Conservation (phyloP, 2,329 filamentous ascomycete genomes). For the Pestalotiopsis sp. region DNA sequence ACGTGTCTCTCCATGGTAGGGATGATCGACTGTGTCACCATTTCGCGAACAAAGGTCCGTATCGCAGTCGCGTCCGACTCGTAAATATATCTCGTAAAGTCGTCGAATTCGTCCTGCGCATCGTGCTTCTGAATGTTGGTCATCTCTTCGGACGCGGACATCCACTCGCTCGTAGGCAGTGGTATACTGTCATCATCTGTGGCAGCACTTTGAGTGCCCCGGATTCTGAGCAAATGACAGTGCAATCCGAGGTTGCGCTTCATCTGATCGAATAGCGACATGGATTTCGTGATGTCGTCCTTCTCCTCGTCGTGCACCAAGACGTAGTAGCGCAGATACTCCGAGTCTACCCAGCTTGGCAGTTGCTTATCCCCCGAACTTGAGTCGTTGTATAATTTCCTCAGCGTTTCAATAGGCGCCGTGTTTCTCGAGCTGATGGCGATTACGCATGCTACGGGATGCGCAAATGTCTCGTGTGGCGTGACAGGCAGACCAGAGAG, state of each 20-base stretch:
- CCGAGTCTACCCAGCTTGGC: constrained; percentile 85
- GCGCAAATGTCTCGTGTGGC: constrained; percentile 89
- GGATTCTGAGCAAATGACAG: constrained; percentile 85
- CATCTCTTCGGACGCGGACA: constrained; percentile 84
- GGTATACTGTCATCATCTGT: constrained; percentile 90
- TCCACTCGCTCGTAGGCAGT: constrained; percentile 84
- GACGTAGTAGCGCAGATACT: constrained; percentile 95
- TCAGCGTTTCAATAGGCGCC: constrained; percentile 82
- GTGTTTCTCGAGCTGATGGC: constrained; percentile 89
- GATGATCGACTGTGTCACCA: constrained; percentile 92
- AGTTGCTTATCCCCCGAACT: constrained; percentile 73
- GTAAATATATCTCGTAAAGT: constrained; percentile 78
- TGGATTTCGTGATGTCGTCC: constrained; percentile 89
- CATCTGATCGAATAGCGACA: constrained; percentile 95
- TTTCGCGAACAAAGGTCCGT: constrained; percentile 86
- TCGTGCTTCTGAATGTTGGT: constrained; percentile 71
- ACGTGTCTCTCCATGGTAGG: constrained; percentile 95
- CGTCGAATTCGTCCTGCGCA: constrained; percentile 69
- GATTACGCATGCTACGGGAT: constrained; percentile 92
- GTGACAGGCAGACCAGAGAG: constrained; percentile 78
- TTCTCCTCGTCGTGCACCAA: constrained; percentile 95
- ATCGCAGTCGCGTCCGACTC: constrained; percentile 91
- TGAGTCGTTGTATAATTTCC: constrained; percentile 83
- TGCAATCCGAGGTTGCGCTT: constrained; percentile 97
- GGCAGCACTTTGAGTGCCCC: constrained; percentile 82